Percentiles rank a stretch among this genome's conserved stretches.
Evolutionary conservation across 441 rosid genomes (phyloP).

Genomic region (Erodium trifolium): DNA sequence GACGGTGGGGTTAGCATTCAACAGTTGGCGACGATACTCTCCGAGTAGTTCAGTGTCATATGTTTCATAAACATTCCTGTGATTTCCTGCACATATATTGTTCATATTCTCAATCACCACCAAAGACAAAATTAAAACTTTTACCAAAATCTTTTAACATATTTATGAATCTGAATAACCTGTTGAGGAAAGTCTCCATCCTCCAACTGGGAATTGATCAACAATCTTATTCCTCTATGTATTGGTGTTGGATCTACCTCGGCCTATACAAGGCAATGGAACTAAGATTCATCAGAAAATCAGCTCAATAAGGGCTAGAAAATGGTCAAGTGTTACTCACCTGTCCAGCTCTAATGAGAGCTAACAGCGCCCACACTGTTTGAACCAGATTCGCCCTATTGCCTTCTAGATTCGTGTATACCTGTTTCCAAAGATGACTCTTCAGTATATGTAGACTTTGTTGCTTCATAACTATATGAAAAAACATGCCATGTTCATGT

Average conservation of each 20-base stretch:
- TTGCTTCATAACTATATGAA: too few relatives aligned
- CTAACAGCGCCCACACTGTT: neutral
- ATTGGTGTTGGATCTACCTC: neutral
- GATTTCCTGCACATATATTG: neutral
- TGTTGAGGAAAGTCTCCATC: neutral
- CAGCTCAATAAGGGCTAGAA: neutral
- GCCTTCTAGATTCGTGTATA: neutral
- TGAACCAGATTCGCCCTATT: too few relatives aligned
- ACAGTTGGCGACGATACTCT: too few relatives aligned
- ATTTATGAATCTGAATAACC: neutral
- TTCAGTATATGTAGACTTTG: too few relatives aligned
- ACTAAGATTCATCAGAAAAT: too few relatives aligned
- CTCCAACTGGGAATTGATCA: neutral
- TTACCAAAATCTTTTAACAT: too few relatives aligned
- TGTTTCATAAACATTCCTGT: neutral
- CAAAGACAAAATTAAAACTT: too few relatives aligned
- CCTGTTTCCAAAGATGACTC: neutral
- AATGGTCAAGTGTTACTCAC: neutral
- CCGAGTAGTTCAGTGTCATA: neutral
- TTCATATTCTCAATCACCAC: neutral
- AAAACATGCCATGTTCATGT: too few relatives aligned
- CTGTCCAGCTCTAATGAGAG: neutral
- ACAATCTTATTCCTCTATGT: neutral
- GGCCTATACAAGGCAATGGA: neutral
- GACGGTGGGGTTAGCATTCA: too few relatives aligned